phyloP scores from a whole-genome alignment of 2,329 filamentous ascomycete genomes.

The Ophiocordyceps robertsii region DNA sequence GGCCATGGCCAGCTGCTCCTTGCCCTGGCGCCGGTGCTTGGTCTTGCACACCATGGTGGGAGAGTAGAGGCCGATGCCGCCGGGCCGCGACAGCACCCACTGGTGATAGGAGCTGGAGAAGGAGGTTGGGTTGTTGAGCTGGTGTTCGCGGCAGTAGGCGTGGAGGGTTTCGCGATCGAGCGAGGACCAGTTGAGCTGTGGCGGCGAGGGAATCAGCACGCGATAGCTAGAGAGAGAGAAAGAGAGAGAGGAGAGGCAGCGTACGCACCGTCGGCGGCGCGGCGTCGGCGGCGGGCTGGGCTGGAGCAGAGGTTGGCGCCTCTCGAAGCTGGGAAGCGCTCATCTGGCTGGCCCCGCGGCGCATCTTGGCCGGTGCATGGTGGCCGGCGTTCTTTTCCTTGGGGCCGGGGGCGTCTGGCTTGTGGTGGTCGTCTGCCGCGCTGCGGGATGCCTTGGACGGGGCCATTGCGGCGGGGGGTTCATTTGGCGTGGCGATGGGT shows the following conservation, averaged over 20 bases:
- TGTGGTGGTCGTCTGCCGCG: constrained; percentile 24
- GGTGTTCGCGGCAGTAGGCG: constrained; percentile 61
- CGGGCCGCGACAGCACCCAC: constrained; percentile 45
- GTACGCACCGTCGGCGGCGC: constrained; percentile 19
- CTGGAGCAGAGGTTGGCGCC: constrained; percentile 19
- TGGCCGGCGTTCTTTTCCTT: constrained; percentile 32
- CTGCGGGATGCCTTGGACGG: constrained; percentile 31
- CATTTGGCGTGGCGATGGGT: background rate
- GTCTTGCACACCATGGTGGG: constrained; percentile 62
- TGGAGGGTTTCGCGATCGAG: constrained; percentile 58
- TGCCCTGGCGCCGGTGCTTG: constrained; percentile 51
- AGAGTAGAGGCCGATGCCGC: constrained; percentile 56
- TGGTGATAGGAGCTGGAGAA: constrained; percentile 53
- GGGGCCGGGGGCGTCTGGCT: constrained; percentile 22
- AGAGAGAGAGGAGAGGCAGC: constrained; percentile 2
- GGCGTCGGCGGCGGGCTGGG: constrained; percentile 15
- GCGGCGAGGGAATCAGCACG: background rate
- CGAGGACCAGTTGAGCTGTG: constrained; percentile 50
- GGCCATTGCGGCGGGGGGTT: constrained; percentile 20
- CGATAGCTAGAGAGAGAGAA: background rate
- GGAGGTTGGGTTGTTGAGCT: constrained; percentile 55
- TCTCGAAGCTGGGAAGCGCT: constrained; percentile 23
- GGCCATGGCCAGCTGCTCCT: constrained; percentile 56
- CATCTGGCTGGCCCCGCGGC: constrained; percentile 38
- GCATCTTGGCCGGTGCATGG: constrained; percentile 38